phyloP scores from a whole-genome alignment of 208 protist genomes.

The Giardia duodenalis region DNA sequence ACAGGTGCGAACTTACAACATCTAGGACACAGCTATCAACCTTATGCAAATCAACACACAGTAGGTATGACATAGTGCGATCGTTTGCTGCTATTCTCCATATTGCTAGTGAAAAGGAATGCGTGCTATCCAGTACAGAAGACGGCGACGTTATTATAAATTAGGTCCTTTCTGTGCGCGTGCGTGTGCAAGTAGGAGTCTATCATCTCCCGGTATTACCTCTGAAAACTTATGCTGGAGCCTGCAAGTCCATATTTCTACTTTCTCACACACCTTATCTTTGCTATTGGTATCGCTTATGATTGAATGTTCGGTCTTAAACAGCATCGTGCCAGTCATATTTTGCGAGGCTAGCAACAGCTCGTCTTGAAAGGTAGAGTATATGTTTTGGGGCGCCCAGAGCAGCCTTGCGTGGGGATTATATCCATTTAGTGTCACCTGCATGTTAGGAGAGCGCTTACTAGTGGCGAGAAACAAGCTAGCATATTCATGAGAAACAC shows the following conservation, averaged over 20 bases:
- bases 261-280: not conserved
- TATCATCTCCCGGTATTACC: not conserved
- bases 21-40: not conserved
- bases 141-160: not conserved
- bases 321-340: too few species aligned
- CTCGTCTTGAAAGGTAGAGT: too few species aligned
- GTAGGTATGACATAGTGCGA: not conserved
- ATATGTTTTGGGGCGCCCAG: too few species aligned
- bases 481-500: too few species aligned
- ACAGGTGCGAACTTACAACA: not conserved
- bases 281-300: not conserved
- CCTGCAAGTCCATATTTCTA: not conserved
- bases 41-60: not conserved
- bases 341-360: too few species aligned
- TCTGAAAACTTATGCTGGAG: not conserved
- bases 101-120: not conserved
- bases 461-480: too few species aligned
- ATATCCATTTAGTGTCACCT: too few species aligned
- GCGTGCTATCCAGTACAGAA: not conserved
- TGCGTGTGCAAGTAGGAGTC: not conserved
- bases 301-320: not conserved
- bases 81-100: not conserved
- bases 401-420: too few species aligned
- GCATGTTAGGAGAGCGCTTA: too few species aligned
- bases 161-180: too few species aligned